Evolutionary conservation across 2,329 filamentous ascomycete species (phyloP).

Genomic region (Boeremia exigua): DNA sequence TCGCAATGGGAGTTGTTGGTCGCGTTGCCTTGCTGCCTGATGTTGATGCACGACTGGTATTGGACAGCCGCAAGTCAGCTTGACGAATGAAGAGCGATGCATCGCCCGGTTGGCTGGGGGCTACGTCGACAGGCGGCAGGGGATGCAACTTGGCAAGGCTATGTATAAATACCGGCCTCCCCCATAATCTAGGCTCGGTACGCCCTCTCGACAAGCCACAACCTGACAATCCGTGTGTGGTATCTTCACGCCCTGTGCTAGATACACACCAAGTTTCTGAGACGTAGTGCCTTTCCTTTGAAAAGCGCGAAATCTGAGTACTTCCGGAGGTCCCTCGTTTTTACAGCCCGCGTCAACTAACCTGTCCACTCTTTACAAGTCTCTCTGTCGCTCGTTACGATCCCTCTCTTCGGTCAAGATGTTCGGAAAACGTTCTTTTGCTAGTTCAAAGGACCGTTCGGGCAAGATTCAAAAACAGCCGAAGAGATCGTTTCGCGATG

Average conservation of each 20-base stretch:
- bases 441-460: slow-evolving; percentile 77
- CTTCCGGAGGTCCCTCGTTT: slow-evolving; percentile 61
- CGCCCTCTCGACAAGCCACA: slow-evolving; percentile 49
- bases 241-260: slow-evolving; percentile 43
- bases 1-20: slow-evolving; percentile 6
- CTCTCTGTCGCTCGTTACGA: slow-evolving; percentile 51
- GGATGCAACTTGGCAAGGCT: slow-evolving; percentile 18
- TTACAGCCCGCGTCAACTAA: slow-evolving; percentile 61
- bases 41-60: slow-evolving; percentile 13
- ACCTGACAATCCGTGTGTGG: slow-evolving; percentile 50
- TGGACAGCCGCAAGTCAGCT: slow-evolving; percentile 9
- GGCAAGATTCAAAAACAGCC: slow-evolving; percentile 82
- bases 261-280: slow-evolving; percentile 48
- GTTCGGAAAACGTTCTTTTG: slow-evolving; percentile 88
- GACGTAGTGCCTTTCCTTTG: slow-evolving; percentile 43
- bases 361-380: slow-evolving; percentile 56
- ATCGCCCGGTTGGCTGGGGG: slow-evolving; percentile 12
- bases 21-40: slow-evolving; percentile 19
- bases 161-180: slow-evolving; percentile 36
- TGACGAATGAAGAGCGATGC: slow-evolving; percentile 16
- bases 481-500: slow-evolving; percentile 79
- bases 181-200: slow-evolving; percentile 37
- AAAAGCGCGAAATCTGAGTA: slow-evolving; percentile 49
- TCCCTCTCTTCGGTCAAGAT: slow-evolving; percentile 63
- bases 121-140: slow-evolving; percentile 19